Base-by-base conservation (phyloP, 371 early-diverging fungal genomes). In the Actinomortierella wolfii region DNA sequence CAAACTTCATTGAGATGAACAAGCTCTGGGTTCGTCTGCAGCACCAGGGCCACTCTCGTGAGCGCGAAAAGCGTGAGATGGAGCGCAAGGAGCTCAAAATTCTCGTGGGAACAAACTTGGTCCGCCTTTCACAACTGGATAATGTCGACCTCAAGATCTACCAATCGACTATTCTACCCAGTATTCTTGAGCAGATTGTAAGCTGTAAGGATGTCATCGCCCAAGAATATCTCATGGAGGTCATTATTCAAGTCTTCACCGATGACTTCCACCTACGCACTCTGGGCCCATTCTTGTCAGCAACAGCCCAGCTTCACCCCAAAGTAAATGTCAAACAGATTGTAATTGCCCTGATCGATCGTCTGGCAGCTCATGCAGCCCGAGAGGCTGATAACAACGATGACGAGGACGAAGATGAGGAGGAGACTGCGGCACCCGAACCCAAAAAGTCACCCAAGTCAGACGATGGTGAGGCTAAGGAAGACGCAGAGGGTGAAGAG, bases 181-280 rank as follows among this genome's bases (percentile, higher is more conserved):
- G 85, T 46, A 84, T 98, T 56, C 82, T 98, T 28, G 94, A 94
- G 58, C 97, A 98, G 82, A 91, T 95, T 56, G 95, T 97, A 8
- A 92, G 90, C 65, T 97, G 98, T 81, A 84, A 90, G 39, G 99
- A 98, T 78, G 89, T 94, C 15, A 92, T 98, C 61, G 99, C 98
- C n/a, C 98, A 98, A 74, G 98, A 97, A 67, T 98, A 98, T 60
- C 81, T 98, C 39, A 95, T 97, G 96, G 98, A 98, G 76, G 96
- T 94, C 23, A 95, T 97, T 47, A 93, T 96, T 60, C 97, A 97
- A 83, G 92, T 94, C 6, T 97, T 97, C 71, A 94, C 90, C 51
- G 98, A 97, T 63, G 96, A 96, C 59, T 97, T 95, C 80, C 99
- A 97, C 68, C 78, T 97, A 40, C 86, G 92, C 34, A 93, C 96